Base-by-base conservation (phyloP, 805 yeast species). In the Blastobotrys terrestris region DNA sequence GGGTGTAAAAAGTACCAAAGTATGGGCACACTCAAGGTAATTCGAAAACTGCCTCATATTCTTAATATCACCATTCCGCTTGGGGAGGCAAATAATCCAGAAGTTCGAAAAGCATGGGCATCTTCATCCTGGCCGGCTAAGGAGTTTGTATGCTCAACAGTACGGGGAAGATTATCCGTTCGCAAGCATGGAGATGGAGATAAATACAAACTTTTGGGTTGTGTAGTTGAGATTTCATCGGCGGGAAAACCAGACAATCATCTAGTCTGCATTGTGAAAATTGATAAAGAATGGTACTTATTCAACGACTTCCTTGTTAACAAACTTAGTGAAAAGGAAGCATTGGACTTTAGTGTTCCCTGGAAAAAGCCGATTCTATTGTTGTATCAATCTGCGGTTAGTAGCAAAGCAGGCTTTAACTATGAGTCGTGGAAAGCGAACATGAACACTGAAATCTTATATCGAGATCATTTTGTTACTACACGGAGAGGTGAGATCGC, bases 261-360 rank as follows among this genome's bases (percentile, higher is more conserved):
- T 47, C 58, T 66, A 43, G 73, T 73, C 16, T 60, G 74, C 3
- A 55, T 69, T 3, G 56, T 70, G 19, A 58, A 63, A 7, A 58
- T 66, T 35, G 59, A 54, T 7, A 60, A 56, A 15, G 20, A 43
- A 18, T 94, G 99, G 99, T 81, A 77, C 62, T 67, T 94, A 63
- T 89, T 94, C 67, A 94, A 94, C 64, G 98, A 94, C 67, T 94
- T 92, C 68, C 71, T 94, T 58, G 98, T 91, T 14, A 78, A 81
- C 60, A 83, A 81, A 20, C 75, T 94, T 0, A 76, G 84, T 1
- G 87, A 84, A 59, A 77, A 76, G 13, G 97, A 94, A 60, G 97
- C 87, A 0, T 74, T 90, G 47, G 80, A 89, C 63, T 68, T 89
- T 47, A 71, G 81, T 0, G 74, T 76, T 48, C 75, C 84, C 72